Evolutionary conservation across 768 basidiomycete species (phyloP).

Genomic region (Cystobasidium tubakii): DNA sequence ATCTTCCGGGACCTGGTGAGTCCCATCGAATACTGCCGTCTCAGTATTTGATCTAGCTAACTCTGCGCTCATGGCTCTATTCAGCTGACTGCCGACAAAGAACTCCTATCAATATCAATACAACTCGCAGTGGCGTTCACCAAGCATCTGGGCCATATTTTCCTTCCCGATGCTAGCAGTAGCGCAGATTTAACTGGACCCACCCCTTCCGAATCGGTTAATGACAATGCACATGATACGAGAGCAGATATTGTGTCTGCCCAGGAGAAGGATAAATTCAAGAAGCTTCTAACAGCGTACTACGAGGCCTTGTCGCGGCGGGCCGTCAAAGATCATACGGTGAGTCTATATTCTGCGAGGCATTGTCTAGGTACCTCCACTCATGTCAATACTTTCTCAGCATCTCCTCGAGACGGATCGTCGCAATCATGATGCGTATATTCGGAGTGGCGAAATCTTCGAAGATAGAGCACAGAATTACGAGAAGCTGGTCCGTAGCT

Average conservation of each 20-base stretch:
- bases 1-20: constrained; percentile 74
- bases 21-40: constrained; percentile 24
- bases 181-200: not conserved
- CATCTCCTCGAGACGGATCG: constrained; percentile 93
- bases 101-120: constrained; percentile 53
- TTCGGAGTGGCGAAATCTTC: constrained; percentile 97
- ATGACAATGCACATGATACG: constrained; percentile 25
- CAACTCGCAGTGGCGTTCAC: constrained; percentile 87
- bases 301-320: constrained; percentile 88
- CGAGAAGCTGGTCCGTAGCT: constrained; percentile 94
- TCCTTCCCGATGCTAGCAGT: constrained; percentile 49
- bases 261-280: constrained; percentile 80
- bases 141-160: constrained; percentile 83
- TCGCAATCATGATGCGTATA: constrained; percentile 96
- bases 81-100: constrained; percentile 46
- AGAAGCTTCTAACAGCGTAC: constrained; percentile 86
- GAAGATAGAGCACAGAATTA: constrained; percentile 98
- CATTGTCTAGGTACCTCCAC: not conserved
- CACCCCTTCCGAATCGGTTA: constrained; percentile 22
- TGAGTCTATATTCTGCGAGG: not conserved
- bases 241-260: constrained; percentile 73
- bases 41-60: not conserved
- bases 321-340: constrained; percentile 71
- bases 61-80: constrained; percentile 2
- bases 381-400: constrained; percentile 52